Evolutionary conservation across 345 rosid genomes (phyloP).

Genomic region (Eucalyptus regnans): DNA sequence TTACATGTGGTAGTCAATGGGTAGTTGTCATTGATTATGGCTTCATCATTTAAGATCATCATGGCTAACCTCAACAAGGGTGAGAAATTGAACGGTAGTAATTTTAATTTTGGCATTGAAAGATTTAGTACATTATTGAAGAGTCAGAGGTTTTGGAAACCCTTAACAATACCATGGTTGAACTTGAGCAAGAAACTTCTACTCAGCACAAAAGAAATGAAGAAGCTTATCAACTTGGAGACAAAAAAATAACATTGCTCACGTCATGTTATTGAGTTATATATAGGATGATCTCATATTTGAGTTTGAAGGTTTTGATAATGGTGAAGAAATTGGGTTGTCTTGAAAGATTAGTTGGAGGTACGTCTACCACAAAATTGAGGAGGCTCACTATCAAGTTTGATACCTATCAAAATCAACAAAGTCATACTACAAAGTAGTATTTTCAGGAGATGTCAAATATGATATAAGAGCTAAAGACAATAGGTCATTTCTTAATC

Average conservation of each 20-base stretch:
- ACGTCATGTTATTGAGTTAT: neutral
- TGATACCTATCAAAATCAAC: neutral
- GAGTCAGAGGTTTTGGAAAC: too few relatives aligned
- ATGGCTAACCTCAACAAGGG: neutral
- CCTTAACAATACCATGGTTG: neutral
- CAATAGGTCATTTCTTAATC: fast-evolving
- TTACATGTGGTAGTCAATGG: neutral
- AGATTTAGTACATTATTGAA: too few relatives aligned
- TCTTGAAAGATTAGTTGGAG: neutral
- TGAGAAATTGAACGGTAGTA: neutral
- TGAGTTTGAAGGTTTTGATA: neutral
- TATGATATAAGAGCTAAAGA: neutral
- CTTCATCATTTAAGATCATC: neutral
- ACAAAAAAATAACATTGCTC: neutral
- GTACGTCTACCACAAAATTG: neutral
- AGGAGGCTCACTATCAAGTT: neutral
- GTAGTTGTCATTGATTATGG: neutral
- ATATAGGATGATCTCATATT: neutral
- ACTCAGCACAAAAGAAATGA: too few relatives aligned
- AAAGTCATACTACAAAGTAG: neutral
- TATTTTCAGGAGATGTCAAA: neutral
- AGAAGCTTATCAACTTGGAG: neutral
- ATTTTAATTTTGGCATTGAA: too few relatives aligned
- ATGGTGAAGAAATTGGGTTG: neutral
- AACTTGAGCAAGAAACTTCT: too few relatives aligned